These are phyloP conservation scores for Metschnikowia gelsemii DNA, from an alignment of 805 yeast species.

Conservation along the genomic window DNA sequence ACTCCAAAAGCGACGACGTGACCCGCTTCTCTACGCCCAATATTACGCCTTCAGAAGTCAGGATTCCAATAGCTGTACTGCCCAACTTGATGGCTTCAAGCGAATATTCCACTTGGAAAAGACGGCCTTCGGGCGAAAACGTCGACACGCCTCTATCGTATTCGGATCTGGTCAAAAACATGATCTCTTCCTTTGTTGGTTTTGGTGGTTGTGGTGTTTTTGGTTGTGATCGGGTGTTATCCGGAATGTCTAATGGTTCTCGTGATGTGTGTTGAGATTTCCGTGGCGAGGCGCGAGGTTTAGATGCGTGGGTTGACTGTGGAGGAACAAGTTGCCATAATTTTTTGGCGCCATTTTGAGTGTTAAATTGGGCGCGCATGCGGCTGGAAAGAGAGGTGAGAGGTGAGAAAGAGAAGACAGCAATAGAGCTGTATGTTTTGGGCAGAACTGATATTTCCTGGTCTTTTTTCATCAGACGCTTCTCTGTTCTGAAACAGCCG, in stretches of 20 bases:
- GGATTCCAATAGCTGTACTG: conserved; percentile 97
- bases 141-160: conserved; percentile 99
- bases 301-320: too few species aligned
- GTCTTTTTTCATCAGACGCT: too few species aligned
- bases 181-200: conserved; percentile 31
- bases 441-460: too few species aligned
- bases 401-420: too few species aligned
- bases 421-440: too few species aligned
- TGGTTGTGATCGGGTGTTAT: neutral
- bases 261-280: too few species aligned
- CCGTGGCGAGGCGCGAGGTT: too few species aligned
- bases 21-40: conserved; percentile 97
- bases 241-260: too few species aligned
- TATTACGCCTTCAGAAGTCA: conserved; percentile 93
- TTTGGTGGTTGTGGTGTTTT: neutral
- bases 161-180: conserved; percentile 99
- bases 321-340: neutral
- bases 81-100: conserved; percentile 95
- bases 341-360: neutral
- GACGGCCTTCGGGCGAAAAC: conserved; percentile 97
- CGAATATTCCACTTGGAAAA: conserved; percentile 97
- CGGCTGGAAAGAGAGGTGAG: neutral
- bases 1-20: conserved; percentile 86
- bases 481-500: too few species aligned
- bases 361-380: neutral